phyloP scores from a whole-genome alignment of 164 flowering plant species.

The Cinnamomum chago region DNA sequence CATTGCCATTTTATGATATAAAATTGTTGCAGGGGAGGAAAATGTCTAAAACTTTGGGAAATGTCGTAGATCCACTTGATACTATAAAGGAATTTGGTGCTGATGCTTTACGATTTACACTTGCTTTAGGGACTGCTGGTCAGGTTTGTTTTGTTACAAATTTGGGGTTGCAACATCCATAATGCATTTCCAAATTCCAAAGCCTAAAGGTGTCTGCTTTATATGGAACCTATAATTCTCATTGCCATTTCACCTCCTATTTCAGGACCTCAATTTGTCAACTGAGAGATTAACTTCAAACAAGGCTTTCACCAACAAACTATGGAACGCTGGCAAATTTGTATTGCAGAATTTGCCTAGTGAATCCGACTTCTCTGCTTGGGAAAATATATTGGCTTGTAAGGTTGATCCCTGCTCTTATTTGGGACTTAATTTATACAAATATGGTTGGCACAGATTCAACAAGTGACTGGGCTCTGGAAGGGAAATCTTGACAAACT shows the following conservation, averaged over 20 bases:
- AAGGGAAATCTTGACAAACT: no score
- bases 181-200: not conserved
- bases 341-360: constrained; percentile 79
- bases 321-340: constrained; percentile 99
- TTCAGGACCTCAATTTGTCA: constrained; percentile 91
- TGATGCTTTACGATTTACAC: constrained; percentile 85
- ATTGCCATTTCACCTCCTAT: not conserved
- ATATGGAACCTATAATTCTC: not conserved
- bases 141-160: constrained; percentile 56
- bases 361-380: constrained; percentile 52
- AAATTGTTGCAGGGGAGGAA: constrained; percentile 68
- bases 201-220: not conserved
- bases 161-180: constrained; percentile 4
- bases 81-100: constrained; percentile 84
- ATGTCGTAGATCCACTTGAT: constrained; percentile 91
- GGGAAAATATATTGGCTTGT: constrained; percentile 49
- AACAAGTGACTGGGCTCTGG: no score
- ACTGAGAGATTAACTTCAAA: constrained; percentile 84
- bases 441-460: no score
- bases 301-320: constrained; percentile 92
- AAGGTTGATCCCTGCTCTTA: constrained; percentile 42
- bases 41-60: constrained; percentile 94
- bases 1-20: not conserved
- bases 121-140: constrained; percentile 92
- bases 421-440: no score